phyloP scores from a whole-genome alignment of 2,329 filamentous ascomycete genomes.

The Chrysoporthe deuterocubensis region DNA sequence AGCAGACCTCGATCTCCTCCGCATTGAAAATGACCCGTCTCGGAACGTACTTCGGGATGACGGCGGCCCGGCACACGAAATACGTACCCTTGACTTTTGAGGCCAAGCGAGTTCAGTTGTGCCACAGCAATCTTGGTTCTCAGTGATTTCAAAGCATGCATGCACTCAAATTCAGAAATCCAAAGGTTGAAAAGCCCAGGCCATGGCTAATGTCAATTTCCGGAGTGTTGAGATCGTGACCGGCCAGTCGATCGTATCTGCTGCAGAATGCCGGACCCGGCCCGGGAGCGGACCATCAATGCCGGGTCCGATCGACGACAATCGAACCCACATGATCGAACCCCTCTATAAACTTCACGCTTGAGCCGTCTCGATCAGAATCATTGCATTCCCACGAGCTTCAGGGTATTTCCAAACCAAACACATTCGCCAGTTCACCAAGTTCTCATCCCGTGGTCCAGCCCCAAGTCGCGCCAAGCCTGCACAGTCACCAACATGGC shows the following conservation, averaged over 20 bases:
- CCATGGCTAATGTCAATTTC: background rate
- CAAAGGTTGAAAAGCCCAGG: background rate
- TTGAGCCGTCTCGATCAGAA: background rate
- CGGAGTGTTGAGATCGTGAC: background rate
- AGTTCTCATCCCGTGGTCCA: background rate
- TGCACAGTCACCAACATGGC: conserved; percentile 13
- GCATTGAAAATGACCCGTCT: background rate
- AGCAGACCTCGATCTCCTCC: no score
- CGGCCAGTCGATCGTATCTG: background rate
- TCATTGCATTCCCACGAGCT: no score
- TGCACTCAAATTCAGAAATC: background rate
- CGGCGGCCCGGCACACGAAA: background rate
- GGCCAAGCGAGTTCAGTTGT: background rate
- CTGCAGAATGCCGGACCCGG: conserved; percentile 1
- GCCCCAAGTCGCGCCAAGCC: background rate
- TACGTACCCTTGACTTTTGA: background rate
- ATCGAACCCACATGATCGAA: background rate
- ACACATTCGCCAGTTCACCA: background rate
- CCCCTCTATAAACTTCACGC: background rate
- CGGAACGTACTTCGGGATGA: background rate
- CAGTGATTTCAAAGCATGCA: background rate
- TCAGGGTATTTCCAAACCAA: no score
- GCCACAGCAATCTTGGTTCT: background rate
- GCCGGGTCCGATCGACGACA: background rate
- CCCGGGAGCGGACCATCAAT: conserved; percentile 2